Base-by-base conservation (phyloP, 441 rosid genomes). In the Francoa sonchifolia region DNA sequence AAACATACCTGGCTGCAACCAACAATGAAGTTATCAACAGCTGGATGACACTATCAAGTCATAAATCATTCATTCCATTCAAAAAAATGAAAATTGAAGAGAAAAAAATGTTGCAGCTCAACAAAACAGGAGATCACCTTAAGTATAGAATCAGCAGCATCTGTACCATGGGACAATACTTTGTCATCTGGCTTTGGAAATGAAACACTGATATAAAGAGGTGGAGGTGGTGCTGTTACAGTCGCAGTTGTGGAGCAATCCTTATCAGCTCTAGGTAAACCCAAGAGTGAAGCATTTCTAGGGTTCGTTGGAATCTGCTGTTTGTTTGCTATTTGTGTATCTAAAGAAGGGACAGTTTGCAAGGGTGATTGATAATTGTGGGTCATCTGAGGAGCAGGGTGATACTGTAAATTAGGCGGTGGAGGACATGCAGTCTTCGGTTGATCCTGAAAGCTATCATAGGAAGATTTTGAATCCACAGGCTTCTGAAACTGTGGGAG, bases 291-390 rank as follows among this genome's bases (percentile, higher is more conserved):
- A 60, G 85, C 92, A 65, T 87, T 84, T 71, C 87, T 79, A 57
- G 97, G 99, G 68, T 92, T 92, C 62, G 95, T 81, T 47, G 79
- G 94, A 61, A 87, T 82, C 79, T 87, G 94, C 62, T 87, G 52
- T 65, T 76, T 83, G 79, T 73, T 72, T 64, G 59, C 80, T 68
- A 84, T 81, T 62, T 56, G 79, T 8, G 80, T 39, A 60, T 79
- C 89, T 28, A 65, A 41, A 30, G 74, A 38, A 19, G 71, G 70
- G 54, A 62, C 33, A 25, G 68, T 54, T 60, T 72, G 94, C 46
- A 55, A 33, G 48, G 85, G 69, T 39, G 63, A 53, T 48, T 55
- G 82, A 67, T 65, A 74, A 68, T 33, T 74, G 52, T 64, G 73
- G 16, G 75, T 52, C 52, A 72, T 69, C 67, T 82, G 94, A 54